Percentiles rank a stretch among this genome's conserved stretches.
These are phyloP conservation scores for Eucalyptus pumila DNA, from an alignment of 345 rosid genomes.

Conservation along the genomic window DNA sequence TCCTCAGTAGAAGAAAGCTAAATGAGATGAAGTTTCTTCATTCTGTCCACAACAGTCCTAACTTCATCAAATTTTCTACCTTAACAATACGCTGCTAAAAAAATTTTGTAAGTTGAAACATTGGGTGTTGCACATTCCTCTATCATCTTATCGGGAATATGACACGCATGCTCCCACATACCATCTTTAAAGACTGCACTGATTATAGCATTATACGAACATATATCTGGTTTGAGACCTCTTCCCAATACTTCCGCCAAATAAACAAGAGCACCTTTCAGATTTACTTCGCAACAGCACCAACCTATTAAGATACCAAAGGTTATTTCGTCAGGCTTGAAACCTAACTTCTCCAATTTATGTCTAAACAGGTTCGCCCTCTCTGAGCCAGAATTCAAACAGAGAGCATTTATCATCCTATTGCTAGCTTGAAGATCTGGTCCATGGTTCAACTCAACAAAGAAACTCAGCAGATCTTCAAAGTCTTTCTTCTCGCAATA, in stretches of 20 bases:
- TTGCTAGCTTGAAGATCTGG: constrained; percentile 44
- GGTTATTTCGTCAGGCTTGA: constrained; percentile 40
- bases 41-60: too few relatives aligned
- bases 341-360: constrained; percentile 43
- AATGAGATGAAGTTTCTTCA: too few relatives aligned
- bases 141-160: constrained; percentile 49
- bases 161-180: constrained; percentile 33
- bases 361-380: constrained; percentile 40
- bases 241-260: constrained; percentile 37
- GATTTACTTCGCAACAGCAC: constrained; percentile 48
- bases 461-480: constrained; percentile 50
- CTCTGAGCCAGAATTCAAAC: constrained; percentile 31
- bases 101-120: constrained; percentile 31
- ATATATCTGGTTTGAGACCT: constrained; percentile 38
- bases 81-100: constrained; percentile 28
- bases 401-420: constrained; percentile 39
- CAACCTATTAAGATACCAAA: constrained; percentile 64
- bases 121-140: constrained; percentile 20
- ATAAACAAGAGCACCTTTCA: constrained; percentile 33
- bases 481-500: constrained; percentile 68
- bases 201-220: constrained; percentile 11
- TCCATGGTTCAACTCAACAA: constrained; percentile 20
- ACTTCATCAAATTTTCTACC: too few relatives aligned
- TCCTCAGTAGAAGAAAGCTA: too few relatives aligned
- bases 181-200: constrained; percentile 40